Conservation (phyloP, 257 asterid genomes). For the Capsicum chinense region DNA sequence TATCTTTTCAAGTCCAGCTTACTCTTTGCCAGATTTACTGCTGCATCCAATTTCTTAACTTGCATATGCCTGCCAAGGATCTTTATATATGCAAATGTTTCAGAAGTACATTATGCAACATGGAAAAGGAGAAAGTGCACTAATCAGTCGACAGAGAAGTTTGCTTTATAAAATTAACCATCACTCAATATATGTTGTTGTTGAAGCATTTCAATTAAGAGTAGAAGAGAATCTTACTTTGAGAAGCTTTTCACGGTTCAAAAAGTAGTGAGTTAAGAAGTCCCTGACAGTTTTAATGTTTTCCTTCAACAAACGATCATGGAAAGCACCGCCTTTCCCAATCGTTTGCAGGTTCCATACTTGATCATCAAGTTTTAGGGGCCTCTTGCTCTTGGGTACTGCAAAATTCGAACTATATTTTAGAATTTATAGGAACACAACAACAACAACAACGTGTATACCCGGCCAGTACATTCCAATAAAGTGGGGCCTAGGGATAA, state of each 20-base stretch:
- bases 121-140: too few species aligned
- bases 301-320: not conserved
- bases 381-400: not conserved
- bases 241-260: conserved; percentile 16
- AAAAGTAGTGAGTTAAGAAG: not conserved
- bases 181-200: too few species aligned
- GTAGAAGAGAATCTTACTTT: not conserved
- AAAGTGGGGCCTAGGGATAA: too few species aligned
- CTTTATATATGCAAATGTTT: not conserved
- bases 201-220: not conserved
- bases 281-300: conserved; percentile 24
- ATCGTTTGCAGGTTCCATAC: conserved; percentile 30
- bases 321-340: not conserved
- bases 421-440: too few species aligned
- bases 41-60: not conserved
- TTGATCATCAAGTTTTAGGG: not conserved
- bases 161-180: too few species aligned
- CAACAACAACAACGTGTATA: too few species aligned
- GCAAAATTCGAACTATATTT: not conserved
- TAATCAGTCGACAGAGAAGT: too few species aligned
- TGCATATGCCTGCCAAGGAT: not conserved
- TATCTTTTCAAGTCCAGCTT: conserved; percentile 20
- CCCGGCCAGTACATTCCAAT: too few species aligned
- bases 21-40: conserved; percentile 13
- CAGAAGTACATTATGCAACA: not conserved